Evolutionary conservation across 352 stramenopile genomes (phyloP).

Genomic region (Phytophthora cactorum): DNA sequence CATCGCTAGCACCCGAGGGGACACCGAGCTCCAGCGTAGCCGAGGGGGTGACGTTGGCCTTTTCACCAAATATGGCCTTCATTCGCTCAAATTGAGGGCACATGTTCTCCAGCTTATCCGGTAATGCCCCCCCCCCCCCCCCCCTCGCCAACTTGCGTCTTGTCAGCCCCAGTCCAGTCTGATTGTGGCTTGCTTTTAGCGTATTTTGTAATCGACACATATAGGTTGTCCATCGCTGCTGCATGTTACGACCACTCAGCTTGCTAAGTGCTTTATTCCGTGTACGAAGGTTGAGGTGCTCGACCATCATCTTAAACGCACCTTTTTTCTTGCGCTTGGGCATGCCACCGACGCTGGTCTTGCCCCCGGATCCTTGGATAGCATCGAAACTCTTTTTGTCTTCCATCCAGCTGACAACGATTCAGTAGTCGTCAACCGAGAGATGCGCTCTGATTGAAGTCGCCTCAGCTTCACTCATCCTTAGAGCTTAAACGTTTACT

Average conservation of each 20-base stretch:
- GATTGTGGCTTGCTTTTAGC: background rate
- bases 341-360: background rate
- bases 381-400: background rate
- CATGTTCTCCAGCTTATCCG: background rate
- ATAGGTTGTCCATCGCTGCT: background rate
- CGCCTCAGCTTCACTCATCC: too few species aligned
- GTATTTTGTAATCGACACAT: background rate
- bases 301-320: background rate
- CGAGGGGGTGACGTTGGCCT: background rate
- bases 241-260: background rate
- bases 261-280: background rate
- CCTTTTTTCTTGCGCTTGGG: background rate
- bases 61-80: background rate
- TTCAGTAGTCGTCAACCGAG: background rate
- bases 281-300: background rate
- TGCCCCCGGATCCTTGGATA: background rate
- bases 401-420: constrained; percentile 2
- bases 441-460: background rate
- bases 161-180: background rate
- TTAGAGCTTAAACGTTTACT: too few species aligned
- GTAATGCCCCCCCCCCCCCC: background rate
- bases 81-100: background rate
- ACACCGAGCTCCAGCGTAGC: background rate
- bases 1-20: too few species aligned
- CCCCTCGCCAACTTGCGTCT: background rate